These are phyloP conservation scores for Fusarium sp. DNA, from an alignment of 2,329 filamentous ascomycete genomes.

Conservation along the genomic window DNA sequence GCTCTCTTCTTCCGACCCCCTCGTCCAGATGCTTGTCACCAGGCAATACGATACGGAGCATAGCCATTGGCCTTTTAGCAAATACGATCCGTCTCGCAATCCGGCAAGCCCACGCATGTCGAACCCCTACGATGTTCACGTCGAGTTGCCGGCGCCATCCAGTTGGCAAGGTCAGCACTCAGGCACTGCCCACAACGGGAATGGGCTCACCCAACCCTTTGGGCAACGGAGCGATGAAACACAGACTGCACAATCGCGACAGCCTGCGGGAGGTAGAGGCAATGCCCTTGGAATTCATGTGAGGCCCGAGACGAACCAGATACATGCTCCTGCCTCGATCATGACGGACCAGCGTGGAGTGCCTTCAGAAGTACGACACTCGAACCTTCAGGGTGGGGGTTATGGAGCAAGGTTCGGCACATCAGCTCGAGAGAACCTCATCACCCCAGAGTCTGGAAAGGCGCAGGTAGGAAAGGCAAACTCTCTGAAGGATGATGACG, in stretches of 20 bases:
- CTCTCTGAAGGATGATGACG: slow-evolving; percentile 61
- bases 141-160: slow-evolving; percentile 64
- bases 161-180: slow-evolving; percentile 69
- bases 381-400: slow-evolving; percentile 7
- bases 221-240: slow-evolving; percentile 53
- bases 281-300: slow-evolving; percentile 74
- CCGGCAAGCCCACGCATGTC: slow-evolving; percentile 67
- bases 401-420: slow-evolving; percentile 17
- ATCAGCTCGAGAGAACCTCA: slow-evolving; percentile 1
- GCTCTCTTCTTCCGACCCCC: slow-evolving; percentile 12
- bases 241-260: slow-evolving; percentile 35
- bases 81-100: slow-evolving; percentile 62
- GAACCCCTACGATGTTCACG: slow-evolving; percentile 61
- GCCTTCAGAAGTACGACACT: slow-evolving; percentile 14
- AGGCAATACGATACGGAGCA: slow-evolving; percentile 66
- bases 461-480: slow-evolving; percentile 51
- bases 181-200: slow-evolving; percentile 60
- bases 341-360: slow-evolving; percentile 10
- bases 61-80: slow-evolving; percentile 67
- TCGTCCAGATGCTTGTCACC: slow-evolving; percentile 62
- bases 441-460: not conserved
- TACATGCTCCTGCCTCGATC: slow-evolving; percentile 12
- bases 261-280: slow-evolving; percentile 51
- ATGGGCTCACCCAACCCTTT: slow-evolving; percentile 59
- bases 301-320: slow-evolving; percentile 59